phyloP scores from a whole-genome alignment of 2,329 filamentous ascomycete genomes.

The Plectosphaerella plurivora region DNA sequence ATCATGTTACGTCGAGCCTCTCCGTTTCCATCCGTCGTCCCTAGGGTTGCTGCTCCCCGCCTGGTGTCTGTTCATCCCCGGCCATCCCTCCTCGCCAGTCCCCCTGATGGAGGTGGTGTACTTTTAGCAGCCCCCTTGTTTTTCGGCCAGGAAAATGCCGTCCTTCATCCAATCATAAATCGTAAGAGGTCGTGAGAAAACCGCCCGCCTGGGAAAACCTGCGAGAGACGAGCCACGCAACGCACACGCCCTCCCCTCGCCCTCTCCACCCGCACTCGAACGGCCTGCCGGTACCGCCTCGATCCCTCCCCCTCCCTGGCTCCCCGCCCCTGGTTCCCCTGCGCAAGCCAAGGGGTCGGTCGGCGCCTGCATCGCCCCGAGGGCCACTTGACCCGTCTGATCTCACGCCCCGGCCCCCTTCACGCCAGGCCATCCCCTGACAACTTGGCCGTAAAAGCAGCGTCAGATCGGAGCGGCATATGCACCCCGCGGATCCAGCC shows the following conservation, averaged over 20 bases:
- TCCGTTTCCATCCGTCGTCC: constrained; percentile 10
- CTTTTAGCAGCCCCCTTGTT: constrained; percentile 32
- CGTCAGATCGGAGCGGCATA: constrained; percentile 30
- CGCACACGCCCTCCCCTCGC: constrained; percentile 19
- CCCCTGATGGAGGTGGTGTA: constrained; percentile 33
- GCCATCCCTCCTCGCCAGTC: constrained; percentile 15
- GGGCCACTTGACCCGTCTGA: background rate
- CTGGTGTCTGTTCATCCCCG: background rate
- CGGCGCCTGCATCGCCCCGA: background rate
- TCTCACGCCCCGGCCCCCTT: background rate
- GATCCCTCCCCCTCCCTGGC: background rate
- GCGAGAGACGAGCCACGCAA: constrained; percentile 8
- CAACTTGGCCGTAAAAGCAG: constrained; percentile 28
- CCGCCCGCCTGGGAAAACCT: constrained; percentile 15
- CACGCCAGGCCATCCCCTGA: background rate
- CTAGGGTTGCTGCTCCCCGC: background rate
- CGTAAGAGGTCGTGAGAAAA: constrained; percentile 40
- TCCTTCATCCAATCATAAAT: constrained; percentile 49
- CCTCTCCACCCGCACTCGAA: constrained; percentile 3
- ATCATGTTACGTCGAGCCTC: background rate
- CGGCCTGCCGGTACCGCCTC: constrained; percentile 17
- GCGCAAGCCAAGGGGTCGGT: constrained; percentile 1
- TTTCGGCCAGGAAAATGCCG: constrained; percentile 16
- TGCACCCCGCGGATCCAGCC: constrained; percentile 15
- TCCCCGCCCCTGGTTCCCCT: background rate